phyloP scores from a whole-genome alignment of 306 rosid species.

The Rosa lucieae region DNA sequence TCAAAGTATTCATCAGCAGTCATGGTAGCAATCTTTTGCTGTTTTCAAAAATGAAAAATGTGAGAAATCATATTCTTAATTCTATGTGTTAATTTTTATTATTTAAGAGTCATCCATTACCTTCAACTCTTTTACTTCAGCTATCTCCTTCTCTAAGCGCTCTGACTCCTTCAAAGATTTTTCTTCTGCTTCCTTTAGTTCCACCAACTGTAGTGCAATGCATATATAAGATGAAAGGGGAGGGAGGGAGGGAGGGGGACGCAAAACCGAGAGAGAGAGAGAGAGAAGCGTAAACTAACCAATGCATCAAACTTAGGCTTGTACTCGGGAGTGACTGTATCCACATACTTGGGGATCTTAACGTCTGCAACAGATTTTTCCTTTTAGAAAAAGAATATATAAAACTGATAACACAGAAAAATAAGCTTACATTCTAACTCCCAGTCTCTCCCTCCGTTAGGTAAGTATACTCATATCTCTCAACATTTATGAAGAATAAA shows the following conservation, averaged over 20 bases:
- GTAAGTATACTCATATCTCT: neutral
- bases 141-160: slow-evolving; percentile 87
- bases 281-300: slow-evolving; percentile 30
- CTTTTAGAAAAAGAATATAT: slow-evolving; percentile 6
- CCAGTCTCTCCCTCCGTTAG: neutral
- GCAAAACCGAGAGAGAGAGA: neutral
- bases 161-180: slow-evolving; percentile 86
- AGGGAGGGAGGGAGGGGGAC: neutral
- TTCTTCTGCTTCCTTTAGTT: slow-evolving; percentile 88
- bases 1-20: slow-evolving; percentile 92
- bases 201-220: slow-evolving; percentile 60
- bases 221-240: neutral
- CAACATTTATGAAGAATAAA: neutral
- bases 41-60: slow-evolving; percentile 21
- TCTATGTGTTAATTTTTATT: neutral
- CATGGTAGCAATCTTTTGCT: slow-evolving; percentile 89
- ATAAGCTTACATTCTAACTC: neutral
- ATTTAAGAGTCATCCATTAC: slow-evolving; percentile 34
- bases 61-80: slow-evolving; percentile 25
- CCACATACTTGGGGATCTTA: slow-evolving; percentile 89
- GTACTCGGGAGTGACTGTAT: slow-evolving; percentile 90
- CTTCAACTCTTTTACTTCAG: slow-evolving; percentile 83
- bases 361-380: slow-evolving; percentile 47
- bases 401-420: neutral
- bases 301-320: slow-evolving; percentile 81